Evolutionary conservation across 441 rosid species (phyloP), one percentile per base, ranked within the genome.

Genomic region (Eruca vesicaria): DNA sequence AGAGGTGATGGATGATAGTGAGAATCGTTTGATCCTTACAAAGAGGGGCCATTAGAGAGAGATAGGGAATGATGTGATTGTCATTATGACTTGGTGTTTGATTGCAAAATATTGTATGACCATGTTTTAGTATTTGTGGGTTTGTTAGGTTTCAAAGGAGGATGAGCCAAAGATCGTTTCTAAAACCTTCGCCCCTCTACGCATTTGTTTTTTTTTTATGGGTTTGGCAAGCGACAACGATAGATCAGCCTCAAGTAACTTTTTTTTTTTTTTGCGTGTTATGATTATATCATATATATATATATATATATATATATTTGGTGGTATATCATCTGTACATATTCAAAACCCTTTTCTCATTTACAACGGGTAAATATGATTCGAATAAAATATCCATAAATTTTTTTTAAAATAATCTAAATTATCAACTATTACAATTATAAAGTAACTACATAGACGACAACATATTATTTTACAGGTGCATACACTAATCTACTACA

Each of bases 1-100:
- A 55, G 65, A 76, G 50, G 66, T 69, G 75, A 76, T 69, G 52
- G 65, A 38, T 69, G 79, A 55, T 76, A 36, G 58, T 68, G 28
- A 62, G 74, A 52, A 69, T 53, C 63, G 19, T 76, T 16, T 70
- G 79, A 71, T 63, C 80, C 80, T 63, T 76, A 70, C 75, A 76
- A 76, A 75, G 79, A 68, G 73, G 73, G 68, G 62, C 3, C 66
- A 67, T 68, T 61, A 66, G 59, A 64, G 68, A 9, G 26, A 71
- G 50, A 43, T 21, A 33, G 53, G 69, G 68, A 76, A 69, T 63
- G 66, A 69, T 63, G 70, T 69, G 79, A 75, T 56, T 43, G 74
- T 62, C 74, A 55, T 31, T 62, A 63, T 75, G 59, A 75, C 18
- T 62, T 68, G 63, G 63, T 75, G 52, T 71, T 35, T 55, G 75